Evolutionary conservation across 805 yeast species (phyloP).

Genomic region (Pichia eremophila): DNA sequence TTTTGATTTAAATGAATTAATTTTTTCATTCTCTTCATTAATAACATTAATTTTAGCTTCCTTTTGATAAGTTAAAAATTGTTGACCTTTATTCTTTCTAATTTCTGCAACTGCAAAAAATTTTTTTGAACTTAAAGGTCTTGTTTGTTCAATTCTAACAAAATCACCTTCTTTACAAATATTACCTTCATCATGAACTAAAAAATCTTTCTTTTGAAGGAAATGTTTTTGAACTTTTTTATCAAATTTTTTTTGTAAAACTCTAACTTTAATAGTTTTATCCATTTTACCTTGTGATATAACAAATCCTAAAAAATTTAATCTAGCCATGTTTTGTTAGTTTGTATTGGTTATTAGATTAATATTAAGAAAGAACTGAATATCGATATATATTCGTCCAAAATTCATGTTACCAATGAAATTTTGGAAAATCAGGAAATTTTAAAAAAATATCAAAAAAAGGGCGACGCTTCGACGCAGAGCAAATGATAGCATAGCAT

Average conservation of each 20-base stretch:
- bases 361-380: no score
- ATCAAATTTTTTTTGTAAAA: slow-evolving; percentile 68
- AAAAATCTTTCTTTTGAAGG: slow-evolving; percentile 67
- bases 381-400: no score
- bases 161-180: slow-evolving; percentile 91
- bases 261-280: slow-evolving; percentile 90
- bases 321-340: slow-evolving; percentile 64
- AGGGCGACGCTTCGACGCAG: no score
- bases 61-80: slow-evolving; percentile 69
- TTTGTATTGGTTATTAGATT: no score
- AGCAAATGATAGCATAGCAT: no score
- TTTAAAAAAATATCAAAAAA: no score
- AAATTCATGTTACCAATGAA: no score
- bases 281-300: slow-evolving; percentile 93
- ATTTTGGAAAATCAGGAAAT: no score
- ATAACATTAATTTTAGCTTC: slow-evolving; percentile 62
- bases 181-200: slow-evolving; percentile 91
- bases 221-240: slow-evolving; percentile 65
- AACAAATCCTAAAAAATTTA: slow-evolving; percentile 85
- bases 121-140: slow-evolving; percentile 76
- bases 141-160: slow-evolving; percentile 83
- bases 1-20: slow-evolving; percentile 44
- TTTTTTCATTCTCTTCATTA: slow-evolving; percentile 53
- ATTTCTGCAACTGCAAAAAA: slow-evolving; percentile 89
- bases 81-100: slow-evolving; percentile 81